Percentiles rank a stretch among this genome's conserved stretches.
Conservation (phyloP, 2,329 filamentous ascomycete genomes). For the Zymoseptoria ardabiliae region DNA sequence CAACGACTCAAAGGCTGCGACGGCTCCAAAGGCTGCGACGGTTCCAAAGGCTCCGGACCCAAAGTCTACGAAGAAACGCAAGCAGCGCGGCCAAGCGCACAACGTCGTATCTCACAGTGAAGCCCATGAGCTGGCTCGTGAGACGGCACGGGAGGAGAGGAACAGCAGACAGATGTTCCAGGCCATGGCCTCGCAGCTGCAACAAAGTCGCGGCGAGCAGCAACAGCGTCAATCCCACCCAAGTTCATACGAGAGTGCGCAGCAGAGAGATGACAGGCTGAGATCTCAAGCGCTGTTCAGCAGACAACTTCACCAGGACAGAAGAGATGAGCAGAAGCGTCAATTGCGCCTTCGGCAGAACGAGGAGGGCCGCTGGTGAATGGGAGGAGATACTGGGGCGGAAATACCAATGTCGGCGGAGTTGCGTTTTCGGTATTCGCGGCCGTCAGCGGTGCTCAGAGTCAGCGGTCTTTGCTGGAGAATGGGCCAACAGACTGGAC, state of each 20-base stretch:
- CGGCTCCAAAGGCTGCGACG: not conserved
- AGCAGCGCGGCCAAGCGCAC: not conserved
- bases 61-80: not conserved
- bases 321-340: not conserved
- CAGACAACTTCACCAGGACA: not conserved
- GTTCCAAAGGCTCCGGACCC: too few relatives aligned
- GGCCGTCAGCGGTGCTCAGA: not conserved
- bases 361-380: not conserved
- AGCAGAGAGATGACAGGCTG: not conserved
- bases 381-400: not conserved
- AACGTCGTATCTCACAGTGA: not conserved
- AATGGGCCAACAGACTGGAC: not conserved
- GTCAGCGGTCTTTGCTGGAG: not conserved
- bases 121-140: not conserved
- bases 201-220: not conserved
- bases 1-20: not conserved
- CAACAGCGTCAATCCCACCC: not conserved
- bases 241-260: not conserved
- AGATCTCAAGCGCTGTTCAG: not conserved
- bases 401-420: not conserved
- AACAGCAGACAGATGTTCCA: not conserved
- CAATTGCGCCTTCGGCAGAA: not conserved
- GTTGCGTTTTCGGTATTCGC: not conserved
- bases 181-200: not conserved
- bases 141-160: not conserved